Evolutionary conservation across 208 protist species (phyloP).

Genomic region (Herpetomonas tarakana): DNA sequence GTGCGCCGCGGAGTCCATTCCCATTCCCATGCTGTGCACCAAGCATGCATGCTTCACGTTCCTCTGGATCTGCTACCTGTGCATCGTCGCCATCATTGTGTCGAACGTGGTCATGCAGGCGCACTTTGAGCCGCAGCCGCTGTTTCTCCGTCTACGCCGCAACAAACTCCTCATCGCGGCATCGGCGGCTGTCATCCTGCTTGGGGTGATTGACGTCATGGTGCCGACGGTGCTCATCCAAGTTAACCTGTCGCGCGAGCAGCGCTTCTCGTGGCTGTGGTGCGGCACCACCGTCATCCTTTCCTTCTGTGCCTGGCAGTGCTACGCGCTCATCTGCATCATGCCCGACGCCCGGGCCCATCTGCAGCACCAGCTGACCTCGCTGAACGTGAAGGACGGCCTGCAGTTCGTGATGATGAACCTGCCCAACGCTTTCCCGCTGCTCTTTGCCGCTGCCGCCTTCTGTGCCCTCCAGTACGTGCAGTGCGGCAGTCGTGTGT

Average conservation of each 20-base stretch:
- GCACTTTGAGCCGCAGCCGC: constrained; percentile 77
- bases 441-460: constrained; percentile 53
- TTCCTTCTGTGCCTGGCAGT: constrained; percentile 71
- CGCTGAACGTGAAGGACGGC: constrained; percentile 37
- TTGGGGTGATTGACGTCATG: constrained; percentile 53
- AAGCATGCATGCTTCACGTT: constrained; percentile 38
- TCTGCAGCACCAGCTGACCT: constrained; percentile 40
- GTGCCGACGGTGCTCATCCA: constrained; percentile 67
- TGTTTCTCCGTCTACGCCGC: constrained; percentile 53
- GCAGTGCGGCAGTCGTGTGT: constrained; percentile 53
- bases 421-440: constrained; percentile 66
- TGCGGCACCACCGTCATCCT: constrained; percentile 63
- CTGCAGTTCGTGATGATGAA: constrained; percentile 61
- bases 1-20: constrained; percentile 42
- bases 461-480: constrained; percentile 71
- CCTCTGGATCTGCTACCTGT: constrained; percentile 65
- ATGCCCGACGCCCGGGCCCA: constrained; percentile 46
- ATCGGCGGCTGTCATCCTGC: constrained; percentile 41
- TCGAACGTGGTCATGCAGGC: constrained; percentile 77
- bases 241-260: constrained; percentile 43
- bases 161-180: constrained; percentile 60
- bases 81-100: constrained; percentile 55
- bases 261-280: constrained; percentile 71
- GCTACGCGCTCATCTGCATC: constrained; percentile 59
- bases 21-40: constrained; percentile 23